These are phyloP conservation scores for Myxozyma kluyveri DNA, from an alignment of 805 yeast genomes.

Conservation along the genomic window DNA sequence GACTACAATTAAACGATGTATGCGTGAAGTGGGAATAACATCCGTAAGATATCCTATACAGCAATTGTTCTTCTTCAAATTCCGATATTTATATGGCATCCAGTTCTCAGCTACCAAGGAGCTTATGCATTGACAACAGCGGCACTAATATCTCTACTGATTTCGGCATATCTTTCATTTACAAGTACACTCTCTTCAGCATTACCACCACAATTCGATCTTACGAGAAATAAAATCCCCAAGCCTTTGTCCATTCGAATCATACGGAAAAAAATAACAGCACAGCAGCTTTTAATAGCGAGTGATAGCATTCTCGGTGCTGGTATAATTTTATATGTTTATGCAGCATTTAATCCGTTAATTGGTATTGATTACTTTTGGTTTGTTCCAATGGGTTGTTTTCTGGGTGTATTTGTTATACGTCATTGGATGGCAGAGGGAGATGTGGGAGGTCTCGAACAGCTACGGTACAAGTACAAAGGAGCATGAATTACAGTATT, in stretches of 20 bases:
- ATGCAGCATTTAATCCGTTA: conserved; percentile 13
- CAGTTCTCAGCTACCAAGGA: conserved; percentile 16
- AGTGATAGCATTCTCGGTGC: conserved; percentile 9
- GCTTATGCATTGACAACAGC: conserved; percentile 9
- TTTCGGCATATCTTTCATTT: conserved; percentile 16
- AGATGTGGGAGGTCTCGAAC: conserved; percentile 23
- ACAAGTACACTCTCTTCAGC: conserved; percentile 17
- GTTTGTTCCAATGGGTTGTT: conserved; percentile 19
- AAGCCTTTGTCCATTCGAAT: not conserved
- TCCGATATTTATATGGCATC: conserved; percentile 23
- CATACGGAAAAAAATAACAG: conserved; percentile 2
- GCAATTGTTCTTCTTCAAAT: conserved; percentile 22
- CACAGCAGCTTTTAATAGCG: conserved; percentile 3
- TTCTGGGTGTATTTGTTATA: conserved; percentile 10
- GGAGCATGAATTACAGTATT: conserved; percentile 14
- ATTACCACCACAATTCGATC: not conserved
- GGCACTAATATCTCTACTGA: conserved; percentile 18
- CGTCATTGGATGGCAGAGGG: conserved; percentile 29
- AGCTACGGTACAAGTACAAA: conserved; percentile 27
- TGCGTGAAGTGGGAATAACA: not conserved
- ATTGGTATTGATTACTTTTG: conserved; percentile 26
- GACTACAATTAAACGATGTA: not conserved
- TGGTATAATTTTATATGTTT: conserved; percentile 16
- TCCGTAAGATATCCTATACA: conserved; percentile 13
- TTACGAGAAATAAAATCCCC: not conserved